These are phyloP conservation scores for Fusarium coicis DNA, from an alignment of 2,329 filamentous ascomycete genomes.

Conservation along the genomic window DNA sequence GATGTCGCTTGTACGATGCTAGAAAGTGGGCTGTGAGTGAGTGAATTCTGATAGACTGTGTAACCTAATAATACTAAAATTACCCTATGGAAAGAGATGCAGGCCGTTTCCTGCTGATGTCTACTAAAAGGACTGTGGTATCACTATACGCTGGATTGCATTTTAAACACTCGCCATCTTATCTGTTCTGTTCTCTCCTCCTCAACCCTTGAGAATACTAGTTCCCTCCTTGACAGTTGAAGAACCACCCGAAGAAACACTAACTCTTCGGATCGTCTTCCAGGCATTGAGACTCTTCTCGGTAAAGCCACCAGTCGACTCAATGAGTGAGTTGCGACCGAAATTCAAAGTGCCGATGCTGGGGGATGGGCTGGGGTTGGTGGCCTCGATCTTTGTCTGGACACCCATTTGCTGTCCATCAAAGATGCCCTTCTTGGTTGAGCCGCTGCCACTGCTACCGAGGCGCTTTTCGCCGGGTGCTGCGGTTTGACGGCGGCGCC, in stretches of 20 bases:
- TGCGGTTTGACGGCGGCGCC: constrained; percentile 22
- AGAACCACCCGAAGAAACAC: constrained; percentile 36
- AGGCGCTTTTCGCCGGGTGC: constrained; percentile 10
- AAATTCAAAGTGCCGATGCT: constrained; percentile 43
- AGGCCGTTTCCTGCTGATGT: constrained; percentile 39
- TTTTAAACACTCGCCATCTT: neutral
- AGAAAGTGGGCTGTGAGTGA: neutral
- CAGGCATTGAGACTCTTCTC: constrained; percentile 36
- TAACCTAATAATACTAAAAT: constrained; percentile 21
- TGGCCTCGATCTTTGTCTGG: constrained; percentile 44
- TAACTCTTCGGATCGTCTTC: constrained; percentile 44
- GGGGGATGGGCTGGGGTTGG: constrained; percentile 37
- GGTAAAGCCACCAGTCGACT: constrained; percentile 28
- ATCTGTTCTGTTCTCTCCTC: neutral
- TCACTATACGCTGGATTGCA: constrained; percentile 21
- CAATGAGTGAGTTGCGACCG: constrained; percentile 41
- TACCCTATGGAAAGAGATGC: constrained; percentile 38
- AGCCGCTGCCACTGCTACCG: constrained; percentile 36
- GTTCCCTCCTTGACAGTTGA: constrained; percentile 19
- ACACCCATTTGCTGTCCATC: constrained; percentile 40
- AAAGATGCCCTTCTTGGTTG: constrained; percentile 32
- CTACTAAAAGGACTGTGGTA: constrained; percentile 33
- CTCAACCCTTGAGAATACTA: constrained; percentile 15
- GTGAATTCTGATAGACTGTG: neutral
- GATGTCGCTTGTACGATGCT: too few species aligned